phyloP scores from a whole-genome alignment of 352 stramenopile genomes.

The Pythium apleroticum region DNA sequence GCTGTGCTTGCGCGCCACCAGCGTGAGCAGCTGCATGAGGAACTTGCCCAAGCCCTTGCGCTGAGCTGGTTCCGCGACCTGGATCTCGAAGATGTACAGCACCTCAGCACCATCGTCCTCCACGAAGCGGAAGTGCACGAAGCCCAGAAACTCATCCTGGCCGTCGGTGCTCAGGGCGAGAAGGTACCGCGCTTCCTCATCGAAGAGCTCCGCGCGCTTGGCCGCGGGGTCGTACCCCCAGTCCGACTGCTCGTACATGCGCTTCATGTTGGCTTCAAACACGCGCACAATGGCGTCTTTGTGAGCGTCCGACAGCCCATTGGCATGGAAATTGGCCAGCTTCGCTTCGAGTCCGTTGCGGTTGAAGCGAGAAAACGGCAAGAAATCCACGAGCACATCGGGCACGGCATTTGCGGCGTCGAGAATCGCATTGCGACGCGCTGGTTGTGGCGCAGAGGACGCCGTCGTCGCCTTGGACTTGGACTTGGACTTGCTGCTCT shows the following conservation, averaged over 20 bases:
- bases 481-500: constrained; percentile 5
- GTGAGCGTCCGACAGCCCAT: constrained; percentile 33
- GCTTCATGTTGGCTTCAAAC: constrained; percentile 93
- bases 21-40: constrained; percentile 90
- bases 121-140: constrained; percentile 93
- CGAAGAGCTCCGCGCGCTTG: constrained; percentile 86
- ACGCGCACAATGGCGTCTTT: constrained; percentile 52
- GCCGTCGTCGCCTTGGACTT: constrained; percentile 3
- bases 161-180: constrained; percentile 35
- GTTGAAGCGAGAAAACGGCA: constrained; percentile 52
- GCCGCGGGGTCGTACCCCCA: constrained; percentile 89
- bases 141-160: constrained; percentile 51
- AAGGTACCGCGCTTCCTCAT: constrained; percentile 87
- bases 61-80: constrained; percentile 68
- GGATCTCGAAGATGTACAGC: constrained; percentile 95
- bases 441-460: neutral
- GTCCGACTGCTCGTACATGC: constrained; percentile 82
- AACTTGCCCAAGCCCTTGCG: constrained; percentile 85
- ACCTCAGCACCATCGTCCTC: constrained; percentile 89
- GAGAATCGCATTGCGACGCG: constrained; percentile 31
- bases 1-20: constrained; percentile 67
- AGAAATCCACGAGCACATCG: constrained; percentile 67
- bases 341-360: constrained; percentile 46
- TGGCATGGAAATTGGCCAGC: constrained; percentile 45
- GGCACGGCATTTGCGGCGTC: constrained; percentile 47